Conservation (phyloP, 192 early-diverging fungal species). For the Spinellus fusiger region DNA sequence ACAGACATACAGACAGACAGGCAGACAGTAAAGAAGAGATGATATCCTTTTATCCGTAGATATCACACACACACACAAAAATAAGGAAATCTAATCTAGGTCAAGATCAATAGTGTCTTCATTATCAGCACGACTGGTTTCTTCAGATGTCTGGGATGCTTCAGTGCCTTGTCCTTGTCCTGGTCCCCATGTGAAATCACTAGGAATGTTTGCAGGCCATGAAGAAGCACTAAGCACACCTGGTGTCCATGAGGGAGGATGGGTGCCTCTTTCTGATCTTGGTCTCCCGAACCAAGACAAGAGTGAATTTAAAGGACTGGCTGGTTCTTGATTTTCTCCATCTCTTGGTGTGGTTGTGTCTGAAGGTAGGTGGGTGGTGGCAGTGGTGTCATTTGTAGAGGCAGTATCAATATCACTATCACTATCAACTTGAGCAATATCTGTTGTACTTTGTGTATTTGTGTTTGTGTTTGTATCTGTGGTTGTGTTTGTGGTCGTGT, state of each 20-base stretch:
- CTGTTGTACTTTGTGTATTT: too few relatives aligned
- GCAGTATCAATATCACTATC: too few relatives aligned
- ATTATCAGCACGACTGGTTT: not conserved
- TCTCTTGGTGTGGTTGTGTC: not conserved
- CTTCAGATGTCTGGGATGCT: not conserved
- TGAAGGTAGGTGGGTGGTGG: not conserved
- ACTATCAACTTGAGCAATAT: too few relatives aligned
- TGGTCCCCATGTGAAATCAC: constrained; percentile 19
- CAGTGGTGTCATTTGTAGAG: too few relatives aligned
- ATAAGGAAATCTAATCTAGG: not conserved
- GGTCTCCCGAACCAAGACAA: constrained; percentile 3
- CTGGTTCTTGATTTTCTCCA: not conserved
- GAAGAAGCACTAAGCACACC: not conserved
- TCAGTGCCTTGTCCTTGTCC: not conserved
- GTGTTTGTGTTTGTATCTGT: too few relatives aligned
- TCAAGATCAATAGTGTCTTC: not conserved
- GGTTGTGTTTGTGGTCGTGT: too few relatives aligned
- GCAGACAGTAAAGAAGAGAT: too few relatives aligned
- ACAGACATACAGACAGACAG: too few relatives aligned
- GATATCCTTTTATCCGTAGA: too few relatives aligned
- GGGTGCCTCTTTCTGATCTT: not conserved
- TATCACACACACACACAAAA: not conserved
- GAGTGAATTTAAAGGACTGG: not conserved
- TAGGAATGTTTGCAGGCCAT: constrained; percentile 18
- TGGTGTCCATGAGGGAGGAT: too few relatives aligned